phyloP scores from a whole-genome alignment of 768 basidiomycete genomes.

The Cyclocybe cylindracea region DNA sequence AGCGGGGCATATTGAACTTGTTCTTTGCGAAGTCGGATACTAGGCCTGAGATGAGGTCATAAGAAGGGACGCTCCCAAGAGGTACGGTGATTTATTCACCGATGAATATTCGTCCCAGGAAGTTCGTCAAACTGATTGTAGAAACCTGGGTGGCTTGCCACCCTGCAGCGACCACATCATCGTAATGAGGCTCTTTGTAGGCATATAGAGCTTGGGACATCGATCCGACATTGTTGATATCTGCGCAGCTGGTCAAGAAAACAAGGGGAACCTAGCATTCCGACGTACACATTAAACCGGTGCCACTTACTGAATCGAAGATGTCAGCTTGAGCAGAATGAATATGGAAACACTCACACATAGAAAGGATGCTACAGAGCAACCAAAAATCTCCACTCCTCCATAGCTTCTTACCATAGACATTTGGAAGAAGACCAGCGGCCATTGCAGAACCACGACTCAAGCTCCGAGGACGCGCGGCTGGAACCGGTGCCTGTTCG shows the following conservation, averaged over 20 bases:
- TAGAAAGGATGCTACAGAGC: slow-evolving; percentile 54
- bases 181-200: slow-evolving; percentile 59
- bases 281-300: slow-evolving; percentile 78
- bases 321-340: neutral
- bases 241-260: slow-evolving; percentile 39
- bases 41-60: slow-evolving; percentile 45
- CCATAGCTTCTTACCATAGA: slow-evolving; percentile 55
- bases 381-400: slow-evolving; percentile 63
- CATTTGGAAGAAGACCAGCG: slow-evolving; percentile 41
- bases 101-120: slow-evolving; percentile 72
- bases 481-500: slow-evolving; percentile 1
- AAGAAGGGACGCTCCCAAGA: neutral
- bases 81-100: slow-evolving; percentile 39
- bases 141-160: slow-evolving; percentile 90
- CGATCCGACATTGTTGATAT: slow-evolving; percentile 87
- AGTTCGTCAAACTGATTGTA: slow-evolving; percentile 80
- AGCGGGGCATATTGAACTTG: slow-evolving; percentile 59
- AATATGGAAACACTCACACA: slow-evolving; percentile 44
- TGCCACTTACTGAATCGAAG: slow-evolving; percentile 59
- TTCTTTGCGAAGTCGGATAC: slow-evolving; percentile 66
- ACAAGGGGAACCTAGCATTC: neutral
- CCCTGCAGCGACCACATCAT: slow-evolving; percentile 63
- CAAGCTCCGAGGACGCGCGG: slow-evolving; percentile 15
- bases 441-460: slow-evolving; percentile 23
- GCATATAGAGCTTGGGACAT: slow-evolving; percentile 67